Base-by-base conservation (phyloP, 2,329 filamentous ascomycete species). In the Fusarium xylarioides region DNA sequence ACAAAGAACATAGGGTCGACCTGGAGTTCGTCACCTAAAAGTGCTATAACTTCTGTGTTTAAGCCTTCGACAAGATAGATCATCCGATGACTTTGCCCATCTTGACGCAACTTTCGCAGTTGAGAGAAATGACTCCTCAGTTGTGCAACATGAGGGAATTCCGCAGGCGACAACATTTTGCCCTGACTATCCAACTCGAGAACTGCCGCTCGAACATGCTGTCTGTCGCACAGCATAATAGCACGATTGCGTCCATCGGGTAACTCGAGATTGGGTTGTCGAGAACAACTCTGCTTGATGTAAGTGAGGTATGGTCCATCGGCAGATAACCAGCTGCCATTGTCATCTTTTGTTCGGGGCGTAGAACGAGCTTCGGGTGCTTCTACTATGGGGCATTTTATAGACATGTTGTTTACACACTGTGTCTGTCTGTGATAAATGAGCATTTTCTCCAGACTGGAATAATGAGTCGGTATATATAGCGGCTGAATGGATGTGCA, bases 1-100 rank as follows among this genome's bases (percentile, higher is more conserved):
- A 61, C 60, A 26, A 63, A 61, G 26, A 63, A 61, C 23, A 63
- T 40, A n/a, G 55, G 60, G 9, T 61, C 60, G 40, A 63, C 14
- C 26, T 47, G 37, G 38, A 63, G 55, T 30, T 42, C 37, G 18
- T 63, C 28, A 38, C 60, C 60, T 7, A 61, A 42, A 26, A 61
- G 42, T 21, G 55, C 54, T 61, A 63, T 34, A 4, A 47, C 35
- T 35, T 61, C 19, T 23, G 23, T 44, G 16, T 61, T 49, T 16
- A 60, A 21, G 28, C 60, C 55, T 14, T 61, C 34, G 42, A 62
- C 21, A 28, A 63, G 60, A 59, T 63, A 60, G 34, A 60, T 46
- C 15, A 47, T 54, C 34, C n/a, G 23, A 38, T n/a, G 52, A 21
- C 42, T 37, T 49, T 47, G 54, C 11, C 35, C 19, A 49, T 61